Conservation (phyloP, 2,329 filamentous ascomycete species). For the Microcyclosporella mali region DNA sequence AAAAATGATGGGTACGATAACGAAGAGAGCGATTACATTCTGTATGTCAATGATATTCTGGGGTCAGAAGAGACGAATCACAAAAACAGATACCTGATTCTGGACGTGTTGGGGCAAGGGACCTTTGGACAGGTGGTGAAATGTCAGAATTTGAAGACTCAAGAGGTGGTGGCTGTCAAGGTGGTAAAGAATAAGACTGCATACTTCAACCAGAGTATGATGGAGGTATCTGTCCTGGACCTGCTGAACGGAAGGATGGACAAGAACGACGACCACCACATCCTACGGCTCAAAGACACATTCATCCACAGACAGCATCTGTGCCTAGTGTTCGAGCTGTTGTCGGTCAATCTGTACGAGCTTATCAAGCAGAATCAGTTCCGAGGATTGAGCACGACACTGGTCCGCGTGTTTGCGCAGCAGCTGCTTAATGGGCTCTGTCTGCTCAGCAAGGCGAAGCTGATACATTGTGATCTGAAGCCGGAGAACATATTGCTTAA, state of each 20-base stretch:
- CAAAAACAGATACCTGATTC: constrained; percentile 96
- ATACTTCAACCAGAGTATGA: constrained; percentile 99
- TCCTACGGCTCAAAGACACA: constrained; percentile 89
- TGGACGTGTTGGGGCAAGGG: constrained; percentile 93
- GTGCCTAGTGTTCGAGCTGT: constrained; percentile 89
- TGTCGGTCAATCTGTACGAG: constrained; percentile 97
- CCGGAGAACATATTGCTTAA: constrained; percentile 97
- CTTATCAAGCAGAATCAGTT: constrained; percentile 99
- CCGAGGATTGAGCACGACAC: constrained; percentile 88
- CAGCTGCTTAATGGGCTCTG: constrained; percentile 89
- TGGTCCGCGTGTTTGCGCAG: constrained; percentile 95
- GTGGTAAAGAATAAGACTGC: constrained; percentile 98
- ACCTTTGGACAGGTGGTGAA: constrained; percentile 99
- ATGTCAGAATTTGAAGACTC: constrained; percentile 95
- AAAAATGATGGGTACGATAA: constrained; percentile 99
- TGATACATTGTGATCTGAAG: constrained; percentile 98
- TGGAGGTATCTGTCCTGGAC: constrained; percentile 97
- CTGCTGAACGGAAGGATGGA: constrained; percentile 96
- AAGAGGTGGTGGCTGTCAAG: constrained; percentile 97
- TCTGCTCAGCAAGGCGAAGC: constrained; percentile 85
- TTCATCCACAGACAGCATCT: constrained; percentile 98
- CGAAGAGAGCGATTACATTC: constrained; percentile 97
- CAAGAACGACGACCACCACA: constrained; percentile 97
- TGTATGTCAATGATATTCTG: constrained; percentile 97
- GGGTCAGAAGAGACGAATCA: constrained; percentile 97